A percentile compares a stretch with the other conserved stretches of the same genome.
These are phyloP conservation scores for Podospora conica DNA, from an alignment of 495 filamentous ascomycete species.

Conservation along the genomic window DNA sequence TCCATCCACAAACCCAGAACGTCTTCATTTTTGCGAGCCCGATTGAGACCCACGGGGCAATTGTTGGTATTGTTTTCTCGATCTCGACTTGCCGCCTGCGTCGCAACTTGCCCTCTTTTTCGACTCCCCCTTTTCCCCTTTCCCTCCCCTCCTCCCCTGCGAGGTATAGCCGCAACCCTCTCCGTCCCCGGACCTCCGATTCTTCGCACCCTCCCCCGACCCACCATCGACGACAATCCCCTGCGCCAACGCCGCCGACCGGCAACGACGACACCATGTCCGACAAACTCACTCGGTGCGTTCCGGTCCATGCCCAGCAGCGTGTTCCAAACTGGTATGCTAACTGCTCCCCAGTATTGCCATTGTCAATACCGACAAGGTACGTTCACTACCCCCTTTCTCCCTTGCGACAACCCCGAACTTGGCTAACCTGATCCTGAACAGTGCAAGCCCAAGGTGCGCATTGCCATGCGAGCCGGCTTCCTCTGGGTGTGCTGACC, in stretches of 20 bases:
- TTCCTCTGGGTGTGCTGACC: conserved; percentile 7
- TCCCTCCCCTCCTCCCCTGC: neutral
- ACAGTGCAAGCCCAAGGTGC: conserved; percentile 96
- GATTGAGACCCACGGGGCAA: conserved; percentile 17
- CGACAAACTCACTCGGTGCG: conserved; percentile 80
- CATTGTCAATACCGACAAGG: conserved; percentile 96
- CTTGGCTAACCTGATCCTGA: conserved; percentile 8
- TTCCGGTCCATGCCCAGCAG: neutral
- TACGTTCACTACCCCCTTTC: conserved; percentile 34
- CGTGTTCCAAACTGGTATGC: neutral
- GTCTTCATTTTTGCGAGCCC: conserved; percentile 12
- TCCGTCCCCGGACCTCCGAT: too few relatives aligned
- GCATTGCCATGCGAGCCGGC: neutral
- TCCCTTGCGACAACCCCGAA: neutral
- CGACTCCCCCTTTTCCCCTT: neutral
- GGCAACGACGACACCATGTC: conserved; percentile 51
- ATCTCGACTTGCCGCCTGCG: neutral
- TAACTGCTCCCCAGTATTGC: conserved; percentile 63
- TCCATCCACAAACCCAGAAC: conserved; percentile 8
- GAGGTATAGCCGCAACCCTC: neutral
- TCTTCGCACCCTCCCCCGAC: neutral
- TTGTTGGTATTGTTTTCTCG: conserved; percentile 11
- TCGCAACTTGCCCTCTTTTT: neutral
- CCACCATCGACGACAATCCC: conserved; percentile 2
- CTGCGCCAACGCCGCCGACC: conserved; percentile 5